Evolutionary conservation across 495 filamentous ascomycete genomes (phyloP).

Genomic region (Podospora pseudopauciseta): DNA sequence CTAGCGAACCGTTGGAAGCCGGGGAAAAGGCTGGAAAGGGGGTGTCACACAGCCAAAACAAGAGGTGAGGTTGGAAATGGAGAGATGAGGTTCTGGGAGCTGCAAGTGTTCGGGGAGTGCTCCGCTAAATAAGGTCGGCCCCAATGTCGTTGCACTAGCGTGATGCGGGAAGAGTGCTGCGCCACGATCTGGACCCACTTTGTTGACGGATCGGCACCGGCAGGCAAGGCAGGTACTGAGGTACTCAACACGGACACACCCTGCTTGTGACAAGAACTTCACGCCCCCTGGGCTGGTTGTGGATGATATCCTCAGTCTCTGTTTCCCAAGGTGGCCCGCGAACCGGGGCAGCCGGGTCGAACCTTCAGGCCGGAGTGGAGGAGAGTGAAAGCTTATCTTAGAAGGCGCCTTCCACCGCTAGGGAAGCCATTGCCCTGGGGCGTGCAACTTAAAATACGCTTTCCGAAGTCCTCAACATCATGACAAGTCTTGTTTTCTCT

Average conservation of each 20-base stretch:
- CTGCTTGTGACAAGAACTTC: not conserved
- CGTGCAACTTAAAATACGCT: not conserved
- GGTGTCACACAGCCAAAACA: not conserved
- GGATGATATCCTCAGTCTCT: not conserved
- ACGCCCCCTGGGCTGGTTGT: not conserved
- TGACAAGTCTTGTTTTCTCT: not conserved
- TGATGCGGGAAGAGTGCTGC: not conserved
- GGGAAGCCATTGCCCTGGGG: not conserved
- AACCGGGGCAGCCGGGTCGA: not conserved
- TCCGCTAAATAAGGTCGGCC: constrained; percentile 6
- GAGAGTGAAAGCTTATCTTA: not conserved
- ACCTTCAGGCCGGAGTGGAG: not conserved
- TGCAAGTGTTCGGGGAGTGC: not conserved
- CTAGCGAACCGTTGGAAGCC: constrained; percentile 3
- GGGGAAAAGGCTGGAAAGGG: not conserved
- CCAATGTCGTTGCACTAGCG: constrained; percentile 1
- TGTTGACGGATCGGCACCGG: not conserved
- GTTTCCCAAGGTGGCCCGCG: not conserved
- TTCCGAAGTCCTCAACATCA: not conserved
- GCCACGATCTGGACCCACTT: constrained; percentile 3
- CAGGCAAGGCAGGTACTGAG: not conserved
- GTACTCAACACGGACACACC: not conserved
- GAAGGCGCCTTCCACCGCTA: not conserved
- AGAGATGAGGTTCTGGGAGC: not conserved
- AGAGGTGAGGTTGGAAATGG: not conserved